Evolutionary conservation across 495 filamentous ascomycete genomes (phyloP).

Genomic region (Halenospora varia): DNA sequence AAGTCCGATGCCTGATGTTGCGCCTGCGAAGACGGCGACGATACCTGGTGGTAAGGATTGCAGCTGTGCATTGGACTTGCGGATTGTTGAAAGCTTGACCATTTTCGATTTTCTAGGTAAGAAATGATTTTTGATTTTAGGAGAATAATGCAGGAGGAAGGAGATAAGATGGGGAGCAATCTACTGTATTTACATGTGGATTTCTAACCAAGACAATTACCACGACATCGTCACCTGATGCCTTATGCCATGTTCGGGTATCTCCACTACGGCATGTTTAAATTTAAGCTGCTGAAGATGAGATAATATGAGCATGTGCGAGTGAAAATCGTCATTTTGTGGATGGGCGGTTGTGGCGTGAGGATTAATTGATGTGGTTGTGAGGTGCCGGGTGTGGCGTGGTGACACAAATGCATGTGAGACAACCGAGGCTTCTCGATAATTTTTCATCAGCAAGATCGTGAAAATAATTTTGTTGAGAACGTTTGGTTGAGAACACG

Average conservation of each 20-base stretch:
- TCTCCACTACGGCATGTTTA: background rate
- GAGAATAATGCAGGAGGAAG: too few species aligned
- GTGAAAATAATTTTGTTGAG: background rate
- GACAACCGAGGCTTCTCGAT: background rate
- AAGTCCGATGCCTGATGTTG: slow-evolving; percentile 35
- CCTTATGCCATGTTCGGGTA: background rate
- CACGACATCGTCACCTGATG: background rate
- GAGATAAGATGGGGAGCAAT: background rate
- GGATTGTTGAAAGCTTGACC: slow-evolving; percentile 8
- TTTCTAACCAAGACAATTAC: background rate
- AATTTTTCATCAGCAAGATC: background rate
- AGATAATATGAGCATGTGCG: background rate
- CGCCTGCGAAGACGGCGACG: slow-evolving; percentile 29
- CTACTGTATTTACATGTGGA: background rate
- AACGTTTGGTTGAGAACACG: background rate
- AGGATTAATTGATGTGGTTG: background rate
- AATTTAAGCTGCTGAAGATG: background rate
- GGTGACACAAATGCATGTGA: background rate
- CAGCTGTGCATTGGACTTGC: background rate
- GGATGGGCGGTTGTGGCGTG: background rate
- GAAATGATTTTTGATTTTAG: background rate
- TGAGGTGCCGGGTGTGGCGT: background rate
- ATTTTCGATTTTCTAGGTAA: slow-evolving; percentile 1
- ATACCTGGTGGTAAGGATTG: background rate
- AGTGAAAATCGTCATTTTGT: background rate